phyloP scores from a whole-genome alignment of 2,329 filamentous ascomycete species.

The Paecilomyces fulvus region DNA sequence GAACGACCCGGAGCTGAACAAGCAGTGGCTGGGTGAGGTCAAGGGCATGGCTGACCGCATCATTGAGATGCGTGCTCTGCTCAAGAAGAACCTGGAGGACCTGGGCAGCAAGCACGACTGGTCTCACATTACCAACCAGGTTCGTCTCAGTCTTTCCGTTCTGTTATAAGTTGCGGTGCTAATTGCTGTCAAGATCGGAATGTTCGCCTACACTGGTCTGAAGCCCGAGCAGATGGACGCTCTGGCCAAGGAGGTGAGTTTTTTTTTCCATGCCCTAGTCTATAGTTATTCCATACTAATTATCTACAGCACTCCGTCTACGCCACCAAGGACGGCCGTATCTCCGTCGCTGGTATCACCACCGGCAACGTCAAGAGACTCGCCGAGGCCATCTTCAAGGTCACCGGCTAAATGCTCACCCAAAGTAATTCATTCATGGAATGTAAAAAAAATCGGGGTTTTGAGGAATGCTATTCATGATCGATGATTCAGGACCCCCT shows the following conservation, averaged over 20 bases:
- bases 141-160: conserved; percentile 13
- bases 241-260: conserved; percentile 70
- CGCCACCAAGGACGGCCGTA: conserved; percentile 66
- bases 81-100: conserved; percentile 91
- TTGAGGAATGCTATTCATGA: neutral
- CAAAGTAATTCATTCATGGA: neutral
- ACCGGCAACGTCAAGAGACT: conserved; percentile 42
- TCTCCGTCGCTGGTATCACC: conserved; percentile 44
- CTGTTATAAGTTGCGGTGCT: neutral
- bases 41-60: conserved; percentile 99
- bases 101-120: conserved; percentile 95
- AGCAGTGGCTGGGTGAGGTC: conserved; percentile 93
- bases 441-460: neutral
- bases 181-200: conserved; percentile 61
- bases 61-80: conserved; percentile 91
- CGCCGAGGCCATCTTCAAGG: conserved; percentile 44
- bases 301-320: conserved; percentile 72
- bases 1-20: conserved; percentile 72
- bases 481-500: neutral
- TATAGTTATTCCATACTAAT: conserved; percentile 5
- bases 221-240: conserved; percentile 83
- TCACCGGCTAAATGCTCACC: conserved; percentile 34
- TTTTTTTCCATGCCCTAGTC: neutral
- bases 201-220: conserved; percentile 98
- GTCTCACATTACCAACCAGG: conserved; percentile 93